A percentile compares a stretch with the other conserved stretches of the same genome.
Conservation (phyloP, 2,329 filamentous ascomycete species). For the Aspergillus neoniger region DNA sequence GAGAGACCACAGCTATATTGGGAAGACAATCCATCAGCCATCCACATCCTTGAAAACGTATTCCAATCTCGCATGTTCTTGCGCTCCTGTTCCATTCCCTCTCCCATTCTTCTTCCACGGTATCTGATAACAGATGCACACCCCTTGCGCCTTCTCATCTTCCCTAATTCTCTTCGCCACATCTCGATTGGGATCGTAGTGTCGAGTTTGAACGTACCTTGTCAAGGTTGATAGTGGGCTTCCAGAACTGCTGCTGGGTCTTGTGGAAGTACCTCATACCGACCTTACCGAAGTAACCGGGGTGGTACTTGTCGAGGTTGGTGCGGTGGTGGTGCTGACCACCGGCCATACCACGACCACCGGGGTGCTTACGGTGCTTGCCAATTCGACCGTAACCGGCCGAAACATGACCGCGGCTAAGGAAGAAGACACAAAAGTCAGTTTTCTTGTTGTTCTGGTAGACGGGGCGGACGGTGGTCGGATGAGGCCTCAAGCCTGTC, state of each 20-base stretch:
- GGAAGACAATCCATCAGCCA: slow-evolving; percentile 22
- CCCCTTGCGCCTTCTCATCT: neutral
- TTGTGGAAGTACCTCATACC: slow-evolving; percentile 98
- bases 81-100: neutral
- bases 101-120: too few relatives aligned
- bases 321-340: slow-evolving; percentile 98
- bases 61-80: neutral
- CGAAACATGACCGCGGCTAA: slow-evolving; percentile 93
- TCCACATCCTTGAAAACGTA: neutral
- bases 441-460: slow-evolving; percentile 3
- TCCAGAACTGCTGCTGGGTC: slow-evolving; percentile 94
- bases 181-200: slow-evolving; percentile 6
- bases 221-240: slow-evolving; percentile 97
- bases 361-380: slow-evolving; percentile 93
- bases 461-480: neutral
- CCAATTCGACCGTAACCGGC: slow-evolving; percentile 98
- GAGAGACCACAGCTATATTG: slow-evolving; percentile 82
- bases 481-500: slow-evolving; percentile 10
- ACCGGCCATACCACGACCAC: slow-evolving; percentile 87
- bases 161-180: slow-evolving; percentile 4
- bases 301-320: slow-evolving; percentile 91
- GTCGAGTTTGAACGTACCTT: slow-evolving; percentile 66
- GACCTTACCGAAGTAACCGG: slow-evolving; percentile 99
- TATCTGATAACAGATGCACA: neutral
- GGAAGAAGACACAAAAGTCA: slow-evolving; percentile 24